Evolutionary conservation across 257 asterid genomes (phyloP), one percentile per base, ranked within the genome.

Genomic region (Paulownia fortunei): DNA sequence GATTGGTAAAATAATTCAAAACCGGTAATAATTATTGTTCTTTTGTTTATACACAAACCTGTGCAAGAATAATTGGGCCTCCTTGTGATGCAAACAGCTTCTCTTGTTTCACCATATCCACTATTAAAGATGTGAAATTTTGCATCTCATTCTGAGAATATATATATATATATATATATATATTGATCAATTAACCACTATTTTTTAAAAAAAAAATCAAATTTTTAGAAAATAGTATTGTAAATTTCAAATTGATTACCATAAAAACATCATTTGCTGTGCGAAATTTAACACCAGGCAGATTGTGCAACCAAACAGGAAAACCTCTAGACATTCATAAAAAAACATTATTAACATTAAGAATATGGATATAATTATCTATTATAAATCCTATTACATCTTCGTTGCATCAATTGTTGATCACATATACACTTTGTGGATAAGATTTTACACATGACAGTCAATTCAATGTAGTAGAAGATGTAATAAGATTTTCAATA

Each of bases 61-160:
- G 96, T 0, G 97, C 94, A 23, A 93, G 83, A 47, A 93, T 90
- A 56, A 93, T 89, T 8, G 98, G 98, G 13, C 98, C 98, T 60
- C 97, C 98, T 88, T 91, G 98, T 32, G 96, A 89, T 8, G 96
- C 97, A 82, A 93, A 92, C 3, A 92, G 85, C 23, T 87, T 90
- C 81, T 90, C 98, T 58, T 86, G 27, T 47, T 93, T 89, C 6
- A 87, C 70, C 96, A 86, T 91, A 24, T 91, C 86, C 18, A 93
- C 96, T 15, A 93, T 91, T 34, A 86, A 52, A 2, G 87, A 75
- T 0, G 95, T 93, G 66, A 93, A 93, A 58, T 88, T 93, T 81
- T 84, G 87, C 97, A 93, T 92, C 82, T 92, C 97, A 0, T 84
- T 86, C 98, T 91, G 76, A 23, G 76, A 76, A 21, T 61, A 10